phyloP scores from a whole-genome alignment of 306 rosid genomes.

The Cucurbita ficifolia region DNA sequence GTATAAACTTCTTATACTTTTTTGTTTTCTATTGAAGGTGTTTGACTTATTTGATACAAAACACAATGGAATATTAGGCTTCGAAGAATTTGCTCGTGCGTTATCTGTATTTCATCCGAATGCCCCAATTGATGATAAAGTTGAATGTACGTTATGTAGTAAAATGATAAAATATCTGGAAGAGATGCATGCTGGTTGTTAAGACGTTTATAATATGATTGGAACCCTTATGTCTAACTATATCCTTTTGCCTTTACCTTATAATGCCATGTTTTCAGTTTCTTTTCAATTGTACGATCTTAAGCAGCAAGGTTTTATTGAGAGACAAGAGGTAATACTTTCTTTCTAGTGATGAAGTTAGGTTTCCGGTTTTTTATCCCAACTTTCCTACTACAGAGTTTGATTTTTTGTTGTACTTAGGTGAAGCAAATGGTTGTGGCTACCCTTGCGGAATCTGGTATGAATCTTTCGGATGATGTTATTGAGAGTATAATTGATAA shows the following conservation, averaged over 20 bases:
- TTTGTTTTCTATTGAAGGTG: slow-evolving; percentile 32
- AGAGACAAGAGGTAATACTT: slow-evolving; percentile 77
- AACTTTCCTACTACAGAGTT: not conserved
- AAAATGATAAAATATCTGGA: not conserved
- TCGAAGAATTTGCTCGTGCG: slow-evolving; percentile 97
- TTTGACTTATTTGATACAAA: slow-evolving; percentile 92
- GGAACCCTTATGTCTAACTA: not conserved
- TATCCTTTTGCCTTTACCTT: not conserved
- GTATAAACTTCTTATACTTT: slow-evolving; percentile 7
- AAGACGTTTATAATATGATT: not conserved
- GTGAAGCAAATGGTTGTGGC: slow-evolving; percentile 99
- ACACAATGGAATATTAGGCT: slow-evolving; percentile 94
- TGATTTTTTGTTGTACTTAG: slow-evolving; percentile 18
- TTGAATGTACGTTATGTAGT: slow-evolving; percentile 53
- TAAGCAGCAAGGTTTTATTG: slow-evolving; percentile 95
- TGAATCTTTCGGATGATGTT: slow-evolving; percentile 93
- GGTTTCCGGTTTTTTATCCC: not conserved
- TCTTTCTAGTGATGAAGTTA: not conserved
- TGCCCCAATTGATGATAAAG: slow-evolving; percentile 89
- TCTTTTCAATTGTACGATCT: slow-evolving; percentile 95
- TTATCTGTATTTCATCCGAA: slow-evolving; percentile 94
- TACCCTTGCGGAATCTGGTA: slow-evolving; percentile 96
- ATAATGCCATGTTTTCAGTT: slow-evolving; percentile 35
- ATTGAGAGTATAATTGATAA: slow-evolving; percentile 97
- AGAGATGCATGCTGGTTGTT: not conserved